Conservation (phyloP, 75 land plant genomes). For the Cryptomeria japonica region DNA sequence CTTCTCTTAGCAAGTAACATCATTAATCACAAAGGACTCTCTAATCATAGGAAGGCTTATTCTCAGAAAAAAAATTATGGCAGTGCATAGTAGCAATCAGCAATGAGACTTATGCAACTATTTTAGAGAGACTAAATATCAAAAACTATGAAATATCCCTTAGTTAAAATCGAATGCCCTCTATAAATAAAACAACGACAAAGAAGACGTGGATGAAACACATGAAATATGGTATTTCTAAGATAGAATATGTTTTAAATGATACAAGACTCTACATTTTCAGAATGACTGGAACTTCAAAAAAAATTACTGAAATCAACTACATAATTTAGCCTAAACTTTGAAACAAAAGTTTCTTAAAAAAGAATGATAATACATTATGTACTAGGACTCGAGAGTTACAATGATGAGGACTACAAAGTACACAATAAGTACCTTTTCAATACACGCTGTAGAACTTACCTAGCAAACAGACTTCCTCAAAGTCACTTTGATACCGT, state of each 20-base stretch:
- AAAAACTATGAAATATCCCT: neutral
- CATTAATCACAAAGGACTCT: no score
- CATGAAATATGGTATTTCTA: neutral
- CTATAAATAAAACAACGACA: neutral
- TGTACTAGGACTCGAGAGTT: slow-evolving; percentile 3
- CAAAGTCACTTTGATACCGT: slow-evolving; percentile 89
- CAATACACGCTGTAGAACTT: slow-evolving; percentile 1
- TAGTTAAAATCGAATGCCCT: neutral
- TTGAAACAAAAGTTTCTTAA: neutral
- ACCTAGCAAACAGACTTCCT: slow-evolving; percentile 86
- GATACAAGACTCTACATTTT: neutral
- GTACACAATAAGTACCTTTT: neutral
- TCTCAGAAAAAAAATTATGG: neutral
- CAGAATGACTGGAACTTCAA: neutral
- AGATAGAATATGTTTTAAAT: neutral
- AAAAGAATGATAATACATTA: neutral
- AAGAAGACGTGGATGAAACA: neutral
- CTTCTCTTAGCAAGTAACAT: neutral
- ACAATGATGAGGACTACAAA: neutral
- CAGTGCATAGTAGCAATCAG: neutral
- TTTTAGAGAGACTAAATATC: neutral
- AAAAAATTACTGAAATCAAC: neutral
- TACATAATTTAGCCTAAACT: neutral
- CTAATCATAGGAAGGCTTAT: neutral
- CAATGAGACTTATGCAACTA: neutral